Evolutionary conservation across 768 basidiomycete species (phyloP).

Genomic region (Xerocomellus amylosporus): DNA sequence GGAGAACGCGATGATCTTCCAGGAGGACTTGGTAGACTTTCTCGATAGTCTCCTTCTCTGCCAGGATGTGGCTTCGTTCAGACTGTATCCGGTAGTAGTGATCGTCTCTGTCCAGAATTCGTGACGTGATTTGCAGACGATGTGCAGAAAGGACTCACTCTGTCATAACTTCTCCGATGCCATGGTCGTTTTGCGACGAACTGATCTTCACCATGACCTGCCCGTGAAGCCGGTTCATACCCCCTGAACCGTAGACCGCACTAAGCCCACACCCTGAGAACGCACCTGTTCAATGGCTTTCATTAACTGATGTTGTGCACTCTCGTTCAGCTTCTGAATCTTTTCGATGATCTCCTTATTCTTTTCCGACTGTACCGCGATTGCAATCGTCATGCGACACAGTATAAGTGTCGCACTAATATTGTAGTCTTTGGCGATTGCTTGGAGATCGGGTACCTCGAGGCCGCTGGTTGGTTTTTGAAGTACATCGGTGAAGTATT

Average conservation of each 20-base stretch:
- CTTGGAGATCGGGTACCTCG: slow-evolving; percentile 85
- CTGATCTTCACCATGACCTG: slow-evolving; percentile 79
- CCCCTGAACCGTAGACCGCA: not conserved
- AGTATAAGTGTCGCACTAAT: slow-evolving; percentile 64
- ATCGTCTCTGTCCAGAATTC: slow-evolving; percentile 58
- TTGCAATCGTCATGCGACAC: slow-evolving; percentile 79
- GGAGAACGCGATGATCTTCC: slow-evolving; percentile 72
- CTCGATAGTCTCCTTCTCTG: slow-evolving; percentile 85
- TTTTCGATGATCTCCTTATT: slow-evolving; percentile 87
- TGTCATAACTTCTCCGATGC: slow-evolving; percentile 64
- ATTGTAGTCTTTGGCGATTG: slow-evolving; percentile 75
- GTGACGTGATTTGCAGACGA: slow-evolving; percentile 8
- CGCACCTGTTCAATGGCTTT: slow-evolving; percentile 88
- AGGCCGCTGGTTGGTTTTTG: slow-evolving; percentile 74
- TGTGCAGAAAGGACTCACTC: slow-evolving; percentile 54
- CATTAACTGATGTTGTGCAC: slow-evolving; percentile 88
- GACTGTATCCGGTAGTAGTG: slow-evolving; percentile 86
- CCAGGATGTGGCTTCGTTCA: slow-evolving; percentile 69
- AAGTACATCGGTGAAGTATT: slow-evolving; percentile 82
- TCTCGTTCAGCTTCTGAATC: slow-evolving; percentile 81
- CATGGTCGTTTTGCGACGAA: slow-evolving; percentile 44
- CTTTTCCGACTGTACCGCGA: slow-evolving; percentile 84
- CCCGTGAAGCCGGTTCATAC: not conserved
- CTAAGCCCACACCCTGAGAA: slow-evolving; percentile 1
- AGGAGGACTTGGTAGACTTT: slow-evolving; percentile 73